Evolutionary conservation across 441 rosid species (phyloP).

Genomic region (Jatropha podagrica): DNA sequence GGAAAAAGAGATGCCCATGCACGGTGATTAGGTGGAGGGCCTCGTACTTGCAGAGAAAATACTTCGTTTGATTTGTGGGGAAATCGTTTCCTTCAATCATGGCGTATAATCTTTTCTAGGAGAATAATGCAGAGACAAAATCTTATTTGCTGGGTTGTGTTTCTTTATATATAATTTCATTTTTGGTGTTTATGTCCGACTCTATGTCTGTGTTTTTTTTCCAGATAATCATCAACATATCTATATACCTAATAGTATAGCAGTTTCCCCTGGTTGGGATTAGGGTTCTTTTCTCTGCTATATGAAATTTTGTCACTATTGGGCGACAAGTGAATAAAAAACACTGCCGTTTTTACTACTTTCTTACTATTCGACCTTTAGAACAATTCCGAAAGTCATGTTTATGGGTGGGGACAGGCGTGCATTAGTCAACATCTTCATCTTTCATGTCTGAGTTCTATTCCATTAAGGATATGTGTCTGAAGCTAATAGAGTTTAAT

Average conservation of each 20-base stretch:
- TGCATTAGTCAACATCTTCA: not conserved
- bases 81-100: constrained; percentile 14
- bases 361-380: not conserved
- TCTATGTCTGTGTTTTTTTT: not conserved
- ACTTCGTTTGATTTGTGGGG: constrained; percentile 19
- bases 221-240: not conserved
- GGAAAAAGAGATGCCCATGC: not conserved
- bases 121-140: constrained; percentile 21
- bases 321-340: not conserved
- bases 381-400: constrained; percentile 10
- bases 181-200: not conserved
- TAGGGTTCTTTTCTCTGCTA: not conserved
- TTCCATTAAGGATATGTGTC: not conserved
- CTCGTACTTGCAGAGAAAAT: not conserved
- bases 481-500: not conserved
- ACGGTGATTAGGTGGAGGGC: no score
- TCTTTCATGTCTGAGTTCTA: not conserved
- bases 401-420: not conserved
- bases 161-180: not conserved
- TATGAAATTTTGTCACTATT: constrained; percentile 15
- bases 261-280: constrained; percentile 1
- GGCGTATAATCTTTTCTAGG: not conserved
- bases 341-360: not conserved
- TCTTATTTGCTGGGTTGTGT: constrained; percentile 7
- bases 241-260: not conserved